These are phyloP conservation scores for Syncephalastrum racemosum DNA, from an alignment of 371 early-diverging fungal genomes.

Conservation along the genomic window DNA sequence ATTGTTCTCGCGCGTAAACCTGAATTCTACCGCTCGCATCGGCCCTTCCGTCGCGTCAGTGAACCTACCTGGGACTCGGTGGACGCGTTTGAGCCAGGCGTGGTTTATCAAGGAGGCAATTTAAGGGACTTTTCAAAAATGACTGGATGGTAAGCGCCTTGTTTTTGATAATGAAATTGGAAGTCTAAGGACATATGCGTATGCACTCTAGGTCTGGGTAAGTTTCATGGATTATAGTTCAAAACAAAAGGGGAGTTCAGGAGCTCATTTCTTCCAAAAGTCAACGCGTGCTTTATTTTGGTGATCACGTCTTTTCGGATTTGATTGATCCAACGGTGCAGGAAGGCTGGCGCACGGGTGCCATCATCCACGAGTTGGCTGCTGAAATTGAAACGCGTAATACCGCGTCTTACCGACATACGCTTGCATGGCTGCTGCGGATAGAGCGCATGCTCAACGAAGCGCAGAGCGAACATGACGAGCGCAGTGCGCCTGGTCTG, in stretches of 20 bases:
- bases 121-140: slow-evolving; percentile 53
- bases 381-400: slow-evolving; percentile 57
- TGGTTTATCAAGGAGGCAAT: slow-evolving; percentile 67
- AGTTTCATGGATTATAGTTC: not conserved
- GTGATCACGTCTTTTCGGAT: slow-evolving; percentile 71
- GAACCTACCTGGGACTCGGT: slow-evolving; percentile 57
- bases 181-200: not conserved
- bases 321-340: slow-evolving; percentile 63
- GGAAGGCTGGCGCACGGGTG: slow-evolving; percentile 74
- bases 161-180: not conserved
- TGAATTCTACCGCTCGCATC: slow-evolving; percentile 54
- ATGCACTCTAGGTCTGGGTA: slow-evolving; percentile 11
- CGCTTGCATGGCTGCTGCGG: slow-evolving; percentile 52
- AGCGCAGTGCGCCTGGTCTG: slow-evolving; percentile 27
- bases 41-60: slow-evolving; percentile 55
- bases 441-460: slow-evolving; percentile 57
- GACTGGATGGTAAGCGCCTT: slow-evolving; percentile 54
- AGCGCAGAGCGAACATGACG: slow-evolving; percentile 49
- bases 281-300: slow-evolving; percentile 66
- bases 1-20: slow-evolving; percentile 64
- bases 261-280: slow-evolving; percentile 16
- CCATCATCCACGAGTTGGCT: slow-evolving; percentile 63
- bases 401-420: slow-evolving; percentile 50
- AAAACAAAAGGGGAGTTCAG: not conserved
- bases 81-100: slow-evolving; percentile 51